Conservation (phyloP, 2,329 filamentous ascomycete species). For the Aspergillus latus region DNA sequence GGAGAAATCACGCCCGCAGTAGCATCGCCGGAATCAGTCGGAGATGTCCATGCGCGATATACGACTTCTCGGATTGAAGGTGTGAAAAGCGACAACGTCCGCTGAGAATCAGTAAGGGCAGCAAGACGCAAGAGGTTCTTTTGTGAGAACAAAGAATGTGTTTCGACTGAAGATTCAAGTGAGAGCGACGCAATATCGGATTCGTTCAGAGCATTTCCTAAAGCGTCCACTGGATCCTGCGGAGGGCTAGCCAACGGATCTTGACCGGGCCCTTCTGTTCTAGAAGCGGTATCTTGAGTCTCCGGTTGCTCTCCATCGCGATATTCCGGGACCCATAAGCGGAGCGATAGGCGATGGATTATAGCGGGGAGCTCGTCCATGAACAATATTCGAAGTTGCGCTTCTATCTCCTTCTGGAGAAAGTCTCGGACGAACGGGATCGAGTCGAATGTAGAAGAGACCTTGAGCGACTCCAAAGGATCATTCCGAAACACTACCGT, state of each 20-base stretch:
- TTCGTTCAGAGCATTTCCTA: slow-evolving; percentile 73
- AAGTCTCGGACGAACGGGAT: slow-evolving; percentile 98
- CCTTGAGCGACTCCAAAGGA: slow-evolving; percentile 93
- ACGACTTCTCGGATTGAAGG: slow-evolving; percentile 87
- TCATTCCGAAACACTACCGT: slow-evolving; percentile 98
- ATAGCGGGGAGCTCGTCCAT: slow-evolving; percentile 98
- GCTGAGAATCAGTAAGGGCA: slow-evolving; percentile 80
- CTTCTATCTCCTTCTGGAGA: slow-evolving; percentile 92
- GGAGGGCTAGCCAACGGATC: slow-evolving; percentile 82
- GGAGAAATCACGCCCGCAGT: slow-evolving; percentile 40
- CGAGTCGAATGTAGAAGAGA: slow-evolving; percentile 97
- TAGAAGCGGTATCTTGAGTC: slow-evolving; percentile 50
- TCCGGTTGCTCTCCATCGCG: slow-evolving; percentile 64
- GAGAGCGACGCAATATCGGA: slow-evolving; percentile 74
- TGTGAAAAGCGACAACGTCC: slow-evolving; percentile 87
- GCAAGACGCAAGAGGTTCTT: slow-evolving; percentile 86
- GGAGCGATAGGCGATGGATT: slow-evolving; percentile 85
- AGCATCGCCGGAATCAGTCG: slow-evolving; percentile 67
- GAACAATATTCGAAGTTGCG: slow-evolving; percentile 85
- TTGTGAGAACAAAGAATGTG: slow-evolving; percentile 88
- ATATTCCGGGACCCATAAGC: slow-evolving; percentile 87
- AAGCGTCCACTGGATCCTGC: slow-evolving; percentile 76
- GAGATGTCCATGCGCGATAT: slow-evolving; percentile 87
- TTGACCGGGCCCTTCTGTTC: slow-evolving; percentile 61
- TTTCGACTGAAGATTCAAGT: slow-evolving; percentile 75